Conservation (phyloP, 1,284 basidiomycete genomes). For the Mycena sp. region DNA sequence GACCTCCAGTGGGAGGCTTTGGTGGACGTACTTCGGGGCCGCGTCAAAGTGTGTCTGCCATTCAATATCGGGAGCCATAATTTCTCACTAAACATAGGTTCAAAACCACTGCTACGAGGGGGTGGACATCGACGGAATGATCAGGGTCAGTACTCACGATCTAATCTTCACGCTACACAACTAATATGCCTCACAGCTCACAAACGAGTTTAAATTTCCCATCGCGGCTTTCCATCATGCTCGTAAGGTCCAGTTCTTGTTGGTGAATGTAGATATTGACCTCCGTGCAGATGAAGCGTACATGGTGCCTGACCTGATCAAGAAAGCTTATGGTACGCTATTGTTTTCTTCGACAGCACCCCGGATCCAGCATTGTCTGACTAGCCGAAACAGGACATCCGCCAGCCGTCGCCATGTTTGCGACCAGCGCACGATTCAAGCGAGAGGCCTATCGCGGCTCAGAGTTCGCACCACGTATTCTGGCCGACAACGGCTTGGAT, state of each 20-base stretch:
- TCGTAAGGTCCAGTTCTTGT: background rate
- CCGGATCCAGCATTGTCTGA: background rate
- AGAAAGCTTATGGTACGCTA: conserved; percentile 69
- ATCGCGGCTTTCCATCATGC: conserved; percentile 86
- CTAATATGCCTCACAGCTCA: conserved; percentile 66
- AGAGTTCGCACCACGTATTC: conserved; percentile 80
- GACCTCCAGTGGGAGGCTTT: conserved; percentile 62
- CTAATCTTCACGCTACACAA: conserved; percentile 65
- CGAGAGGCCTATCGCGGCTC: conserved; percentile 82
- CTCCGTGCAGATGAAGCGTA: conserved; percentile 26
- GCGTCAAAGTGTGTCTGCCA: conserved; percentile 39
- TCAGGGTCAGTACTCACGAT: conserved; percentile 43
- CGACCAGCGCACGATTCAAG: conserved; percentile 78
- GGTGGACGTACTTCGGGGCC: conserved; percentile 62
- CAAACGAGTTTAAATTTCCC: conserved; percentile 82
- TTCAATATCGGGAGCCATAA: too few species aligned
- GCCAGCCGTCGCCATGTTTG: conserved; percentile 84
- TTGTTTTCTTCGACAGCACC: background rate
- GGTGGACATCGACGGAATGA: conserved; percentile 29
- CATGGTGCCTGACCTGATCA: conserved; percentile 59
- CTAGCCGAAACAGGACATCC: conserved; percentile 47
- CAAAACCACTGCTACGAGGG: conserved; percentile 29
- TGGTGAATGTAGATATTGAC: background rate
- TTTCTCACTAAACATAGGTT: conserved; percentile 7
- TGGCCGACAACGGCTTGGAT: conserved; percentile 70